Percentiles rank a stretch among this genome's conserved stretches.
Evolutionary conservation across 1,284 basidiomycete species (phyloP).

Genomic region (Rhodotorula sp.): DNA sequence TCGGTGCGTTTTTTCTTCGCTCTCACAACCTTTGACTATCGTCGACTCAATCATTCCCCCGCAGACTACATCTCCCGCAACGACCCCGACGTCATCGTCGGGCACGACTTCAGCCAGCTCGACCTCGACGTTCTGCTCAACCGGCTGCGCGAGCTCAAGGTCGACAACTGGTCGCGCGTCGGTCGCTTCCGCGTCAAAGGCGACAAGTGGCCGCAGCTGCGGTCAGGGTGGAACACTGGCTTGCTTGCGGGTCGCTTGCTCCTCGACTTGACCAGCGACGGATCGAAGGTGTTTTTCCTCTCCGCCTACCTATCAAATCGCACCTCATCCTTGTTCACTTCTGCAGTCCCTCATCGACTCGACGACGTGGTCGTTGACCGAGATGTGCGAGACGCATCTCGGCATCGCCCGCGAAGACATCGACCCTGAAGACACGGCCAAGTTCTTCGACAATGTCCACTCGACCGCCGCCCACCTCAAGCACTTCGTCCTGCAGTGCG

Average conservation of each 20-base stretch:
- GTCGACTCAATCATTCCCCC: neutral
- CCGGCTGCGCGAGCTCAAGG: conserved; percentile 84
- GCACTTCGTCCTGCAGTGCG: conserved; percentile 86
- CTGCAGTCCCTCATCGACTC: conserved; percentile 84
- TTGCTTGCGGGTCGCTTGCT: conserved; percentile 83
- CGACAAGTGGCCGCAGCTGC: conserved; percentile 75
- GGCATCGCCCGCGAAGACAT: conserved; percentile 83
- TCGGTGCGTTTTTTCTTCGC: conserved; percentile 56
- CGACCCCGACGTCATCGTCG: conserved; percentile 92
- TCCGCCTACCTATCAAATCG: neutral
- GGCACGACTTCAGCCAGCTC: conserved; percentile 91
- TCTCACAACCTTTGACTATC: no score
- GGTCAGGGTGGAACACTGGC: conserved; percentile 69
- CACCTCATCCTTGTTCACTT: neutral
- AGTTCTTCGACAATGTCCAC: conserved; percentile 81
- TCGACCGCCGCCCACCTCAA: conserved; percentile 74
- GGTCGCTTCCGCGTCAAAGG: conserved; percentile 75
- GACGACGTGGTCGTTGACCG: conserved; percentile 95
- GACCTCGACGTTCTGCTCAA: conserved; percentile 87
- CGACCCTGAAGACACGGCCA: conserved; percentile 89
- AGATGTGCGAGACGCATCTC: conserved; percentile 91
- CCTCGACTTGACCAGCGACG: conserved; percentile 90
- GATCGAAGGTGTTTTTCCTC: conserved; percentile 68
- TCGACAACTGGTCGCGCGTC: conserved; percentile 89
- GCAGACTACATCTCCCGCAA: conserved; percentile 75